These are phyloP conservation scores for Anisodus tanguticus DNA, from an alignment of 257 asterid genomes.

Conservation along the genomic window DNA sequence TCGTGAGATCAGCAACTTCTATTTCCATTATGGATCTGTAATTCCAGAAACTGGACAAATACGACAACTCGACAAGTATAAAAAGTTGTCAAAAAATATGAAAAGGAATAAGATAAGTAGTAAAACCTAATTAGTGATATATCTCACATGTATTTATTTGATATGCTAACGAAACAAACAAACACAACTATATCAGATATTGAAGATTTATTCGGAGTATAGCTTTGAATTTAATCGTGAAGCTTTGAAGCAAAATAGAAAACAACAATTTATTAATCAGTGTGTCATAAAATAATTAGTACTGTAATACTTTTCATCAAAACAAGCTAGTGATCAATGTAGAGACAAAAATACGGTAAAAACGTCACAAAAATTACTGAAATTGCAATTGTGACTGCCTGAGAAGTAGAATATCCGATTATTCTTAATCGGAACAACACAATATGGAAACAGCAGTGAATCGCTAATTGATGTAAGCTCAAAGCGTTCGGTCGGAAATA, in stretches of 20 bases:
- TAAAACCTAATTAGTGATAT: not conserved
- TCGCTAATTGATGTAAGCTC: not conserved
- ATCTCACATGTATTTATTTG: not conserved
- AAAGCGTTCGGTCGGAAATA: too few species aligned
- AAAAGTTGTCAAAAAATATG: not conserved
- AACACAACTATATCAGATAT: not conserved
- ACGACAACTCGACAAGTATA: not conserved
- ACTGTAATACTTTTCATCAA: not conserved
- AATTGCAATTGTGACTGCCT: too few species aligned
- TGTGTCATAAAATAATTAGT: not conserved
- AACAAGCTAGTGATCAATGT: not conserved
- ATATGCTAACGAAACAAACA: not conserved
- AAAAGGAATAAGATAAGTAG: too few species aligned
- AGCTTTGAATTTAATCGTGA: too few species aligned
- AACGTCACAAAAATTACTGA: too few species aligned
- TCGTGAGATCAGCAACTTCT: slow-evolving; percentile 40
- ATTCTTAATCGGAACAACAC: too few species aligned
- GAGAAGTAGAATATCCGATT: too few species aligned
- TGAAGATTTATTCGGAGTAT: not conserved
- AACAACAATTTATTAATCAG: not conserved
- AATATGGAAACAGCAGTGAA: not conserved
- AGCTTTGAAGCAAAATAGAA: not conserved
- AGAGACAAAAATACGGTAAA: too few species aligned
- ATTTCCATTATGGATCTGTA: slow-evolving; percentile 47
- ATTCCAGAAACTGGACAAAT: not conserved